Percentiles rank a stretch among this genome's conserved stretches.
These are phyloP conservation scores for Hansenula sp. DNA, from an alignment of 1,139 yeast genomes.

Conservation along the genomic window DNA sequence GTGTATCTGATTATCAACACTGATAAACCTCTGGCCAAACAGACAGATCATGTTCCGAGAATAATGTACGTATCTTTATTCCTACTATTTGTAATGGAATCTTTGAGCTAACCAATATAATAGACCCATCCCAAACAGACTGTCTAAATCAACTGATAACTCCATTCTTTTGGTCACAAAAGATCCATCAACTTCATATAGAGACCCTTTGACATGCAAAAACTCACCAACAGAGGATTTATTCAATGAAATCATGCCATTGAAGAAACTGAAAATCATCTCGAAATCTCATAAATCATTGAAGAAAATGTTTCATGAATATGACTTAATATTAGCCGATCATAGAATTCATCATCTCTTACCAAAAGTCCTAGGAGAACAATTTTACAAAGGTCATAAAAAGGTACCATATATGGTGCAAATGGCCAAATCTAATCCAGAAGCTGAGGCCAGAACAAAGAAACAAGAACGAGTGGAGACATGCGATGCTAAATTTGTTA, in stretches of 20 bases:
- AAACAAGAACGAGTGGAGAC: slow-evolving; percentile 39
- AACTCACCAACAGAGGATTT: slow-evolving; percentile 54
- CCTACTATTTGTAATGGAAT: background rate
- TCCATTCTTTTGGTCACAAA: slow-evolving; percentile 60
- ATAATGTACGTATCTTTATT: slow-evolving; percentile 33
- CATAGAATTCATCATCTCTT: slow-evolving; percentile 57
- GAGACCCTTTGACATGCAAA: slow-evolving; percentile 41
- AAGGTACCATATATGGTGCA: slow-evolving; percentile 65
- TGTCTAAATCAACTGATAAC: slow-evolving; percentile 42
- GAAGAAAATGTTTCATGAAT: slow-evolving; percentile 49
- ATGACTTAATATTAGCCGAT: slow-evolving; percentile 65
- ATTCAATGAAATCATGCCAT: slow-evolving; percentile 54
- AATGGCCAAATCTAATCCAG: slow-evolving; percentile 51
- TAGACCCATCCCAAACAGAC: slow-evolving; percentile 47
- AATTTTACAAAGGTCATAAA: slow-evolving; percentile 53
- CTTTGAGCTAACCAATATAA: no score
- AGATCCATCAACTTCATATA: slow-evolving; percentile 59
- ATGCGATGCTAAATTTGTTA: slow-evolving; percentile 58
- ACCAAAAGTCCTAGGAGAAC: slow-evolving; percentile 52
- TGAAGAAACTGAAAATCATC: slow-evolving; percentile 49
- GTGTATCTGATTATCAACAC: slow-evolving; percentile 54
- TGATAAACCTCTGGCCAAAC: slow-evolving; percentile 40
- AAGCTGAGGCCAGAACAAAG: slow-evolving; percentile 18
- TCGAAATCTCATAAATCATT: slow-evolving; percentile 42
- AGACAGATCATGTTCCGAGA: slow-evolving; percentile 60